These are phyloP conservation scores for Coleophoma crateriformis DNA, from an alignment of 2,329 filamentous ascomycete species.

Conservation along the genomic window DNA sequence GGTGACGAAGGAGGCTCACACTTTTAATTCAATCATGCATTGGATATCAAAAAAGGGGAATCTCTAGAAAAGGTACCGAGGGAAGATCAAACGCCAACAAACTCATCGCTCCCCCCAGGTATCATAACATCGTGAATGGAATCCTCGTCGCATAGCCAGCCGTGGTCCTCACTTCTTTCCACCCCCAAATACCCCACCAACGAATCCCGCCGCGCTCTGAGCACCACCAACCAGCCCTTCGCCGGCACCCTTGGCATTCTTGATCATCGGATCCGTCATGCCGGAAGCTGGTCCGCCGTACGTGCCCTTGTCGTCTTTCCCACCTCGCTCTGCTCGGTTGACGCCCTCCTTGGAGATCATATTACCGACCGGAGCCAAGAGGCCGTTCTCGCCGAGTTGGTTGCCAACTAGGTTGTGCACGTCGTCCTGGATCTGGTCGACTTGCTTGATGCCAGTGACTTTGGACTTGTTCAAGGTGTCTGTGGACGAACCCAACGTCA, in stretches of 20 bases:
- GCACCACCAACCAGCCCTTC: slow-evolving; percentile 7
- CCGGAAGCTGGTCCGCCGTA: slow-evolving; percentile 25
- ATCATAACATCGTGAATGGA: background rate
- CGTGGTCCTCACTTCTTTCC: slow-evolving; percentile 1
- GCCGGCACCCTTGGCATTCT: slow-evolving; percentile 6
- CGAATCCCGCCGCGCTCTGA: slow-evolving; percentile 2
- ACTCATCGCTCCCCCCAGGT: background rate
- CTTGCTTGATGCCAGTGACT: slow-evolving; percentile 59
- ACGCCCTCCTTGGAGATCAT: slow-evolving; percentile 56
- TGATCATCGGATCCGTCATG: slow-evolving; percentile 1
- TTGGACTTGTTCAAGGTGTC: slow-evolving; percentile 66
- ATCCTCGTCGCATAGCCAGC: background rate
- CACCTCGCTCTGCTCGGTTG: slow-evolving; percentile 58
- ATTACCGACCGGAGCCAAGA: slow-evolving; percentile 60
- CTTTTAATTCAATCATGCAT: too few relatives aligned
- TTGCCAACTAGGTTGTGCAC: slow-evolving; percentile 56
- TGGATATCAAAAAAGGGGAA: too few relatives aligned
- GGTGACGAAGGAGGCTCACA: too few relatives aligned
- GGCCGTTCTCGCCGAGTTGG: slow-evolving; percentile 63
- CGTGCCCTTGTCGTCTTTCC: slow-evolving; percentile 54
- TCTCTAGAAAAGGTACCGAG: too few relatives aligned
- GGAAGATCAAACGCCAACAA: too few relatives aligned
- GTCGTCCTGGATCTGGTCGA: slow-evolving; percentile 64
- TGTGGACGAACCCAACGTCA: slow-evolving; percentile 24
- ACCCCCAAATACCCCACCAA: slow-evolving; percentile 6